Evolutionary conservation across 1,284 basidiomycete species (phyloP), one percentile per base, ranked within the genome.

Genomic region (Megacollybia platyphylla): DNA sequence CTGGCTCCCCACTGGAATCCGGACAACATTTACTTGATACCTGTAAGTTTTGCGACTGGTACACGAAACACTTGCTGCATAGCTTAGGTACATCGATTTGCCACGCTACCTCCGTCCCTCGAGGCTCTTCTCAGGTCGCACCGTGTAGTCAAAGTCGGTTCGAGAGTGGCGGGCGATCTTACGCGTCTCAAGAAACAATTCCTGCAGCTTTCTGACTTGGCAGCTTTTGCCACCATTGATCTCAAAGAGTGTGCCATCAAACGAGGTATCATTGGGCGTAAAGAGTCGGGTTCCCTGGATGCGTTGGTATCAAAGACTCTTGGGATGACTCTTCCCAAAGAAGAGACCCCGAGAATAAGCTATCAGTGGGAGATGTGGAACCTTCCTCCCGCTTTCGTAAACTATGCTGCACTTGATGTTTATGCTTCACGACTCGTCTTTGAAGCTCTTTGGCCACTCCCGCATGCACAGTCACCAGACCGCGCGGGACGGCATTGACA

Each of bases 1-100:
- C 36, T 48, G 28, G 39, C 46, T 2, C 40, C 44, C 6, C 44
- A 42, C 39, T 47, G 32, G 2, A 15, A 42, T 13, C 28, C 40
- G 10, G 36, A 37, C 24, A 26, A n/a, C 4, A 34, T 45, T 10
- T 45, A 9, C 18, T 24, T 45, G 7, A 45, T 45, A 7, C 44
- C 40, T 4, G 40, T 42, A 18, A 10, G 40, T 11, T 5, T 5
- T 5, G 5, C 20, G 4, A 15, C 31, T 34, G 11, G 4, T 7
- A 11, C 31, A 34, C 15, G 31, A 15, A 11, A 4, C 6, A 11
- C 31, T 34, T 6, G 8, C 31, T 11, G 31, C 15, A 34, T 34
- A 6, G 31, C 31, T 7, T 34, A 34, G 31, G 31, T 34, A 3
- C 31, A 34, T 15, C 31, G 31, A 34, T 34, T 34, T 15, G 7